phyloP scores from a whole-genome alignment of 495 filamentous ascomycete genomes.

The Parmelia sp. region DNA sequence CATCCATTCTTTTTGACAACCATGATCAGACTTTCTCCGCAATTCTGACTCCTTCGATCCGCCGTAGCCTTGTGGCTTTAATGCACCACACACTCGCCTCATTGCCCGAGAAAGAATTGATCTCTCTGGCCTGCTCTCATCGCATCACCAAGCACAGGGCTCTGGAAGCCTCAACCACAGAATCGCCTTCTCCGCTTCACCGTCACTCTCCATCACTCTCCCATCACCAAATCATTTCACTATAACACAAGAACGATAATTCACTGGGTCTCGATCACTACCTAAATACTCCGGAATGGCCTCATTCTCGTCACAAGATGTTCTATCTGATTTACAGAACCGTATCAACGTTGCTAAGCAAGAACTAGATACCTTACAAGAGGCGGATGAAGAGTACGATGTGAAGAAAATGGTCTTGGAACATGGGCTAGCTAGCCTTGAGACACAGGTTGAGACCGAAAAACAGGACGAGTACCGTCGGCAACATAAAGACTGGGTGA shows the following conservation, averaged over 20 bases:
- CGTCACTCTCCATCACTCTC: not conserved
- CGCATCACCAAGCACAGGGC: not conserved
- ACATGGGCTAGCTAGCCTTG: conserved; percentile 11
- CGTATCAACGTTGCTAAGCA: conserved; percentile 5
- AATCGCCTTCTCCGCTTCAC: not conserved
- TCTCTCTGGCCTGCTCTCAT: not conserved
- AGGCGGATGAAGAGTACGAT: not conserved
- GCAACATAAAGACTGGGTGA: conserved; percentile 4
- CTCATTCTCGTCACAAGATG: conserved; percentile 2
- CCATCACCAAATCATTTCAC: not conserved
- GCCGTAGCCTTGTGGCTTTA: not conserved
- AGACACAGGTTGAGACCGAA: conserved; percentile 8
- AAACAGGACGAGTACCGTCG: conserved; percentile 5
- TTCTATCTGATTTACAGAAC: not conserved
- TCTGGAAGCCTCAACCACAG: not conserved
- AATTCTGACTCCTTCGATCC: not conserved
- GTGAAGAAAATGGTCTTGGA: conserved; percentile 14
- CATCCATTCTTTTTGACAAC: not conserved
- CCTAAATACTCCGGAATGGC: conserved; percentile 2
- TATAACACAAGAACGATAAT: not conserved
- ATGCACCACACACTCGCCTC: not conserved
- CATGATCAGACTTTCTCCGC: conserved; percentile 1
- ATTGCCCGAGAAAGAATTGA: not conserved
- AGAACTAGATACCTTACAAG: conserved; percentile 5
- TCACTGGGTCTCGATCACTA: not conserved